Base-by-base conservation (phyloP, 2,329 filamentous ascomycete genomes). In the Cladophialophora chaetospira region DNA sequence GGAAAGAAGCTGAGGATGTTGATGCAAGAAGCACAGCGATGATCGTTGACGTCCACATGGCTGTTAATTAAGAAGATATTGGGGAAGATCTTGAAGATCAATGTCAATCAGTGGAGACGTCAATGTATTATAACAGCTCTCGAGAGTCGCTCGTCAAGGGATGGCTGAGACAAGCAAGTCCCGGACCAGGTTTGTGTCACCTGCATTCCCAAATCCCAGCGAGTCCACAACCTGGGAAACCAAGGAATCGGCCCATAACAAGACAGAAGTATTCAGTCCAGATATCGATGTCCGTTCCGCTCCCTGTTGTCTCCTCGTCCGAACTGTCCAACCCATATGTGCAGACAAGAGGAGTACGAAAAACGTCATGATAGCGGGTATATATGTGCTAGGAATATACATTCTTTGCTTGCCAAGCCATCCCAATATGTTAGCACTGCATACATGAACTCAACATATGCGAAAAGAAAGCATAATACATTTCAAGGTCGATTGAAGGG, bases 141-240 rank as follows among this genome's bases (percentile, higher is more conserved):
- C 17, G 5, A 4, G 36, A 4, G 17, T 11, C 23, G 8, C 13
- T 40, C 11, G 36, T 17, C 36, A 40, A 40, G 36, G 36, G 36
- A n/a, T n/a, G n/a, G n/a, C 23, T 51, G 35, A 51, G 48, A 51
- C 48, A 49, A 36, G 17, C 28, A n/a, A 38, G 46, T 38, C 36
- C 40, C 13, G 11, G 21, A 49, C 6, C 11, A 38, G 35, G 10
- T 40, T 35, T 35, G 46, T 49, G 46, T 49, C 46, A 49, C 46
- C 46, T 1, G 33, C 11, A 9, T 13, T 26, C 46, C 31, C 29
- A 49, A 29, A 49, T 49, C 38, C 46, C 29, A 49, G 15, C 19
- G 5, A 2, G 28, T 11, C 5, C 19, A n/a, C 6, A 15, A 10
- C 5, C 19, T 38, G 10, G 46, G 13, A 49, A 49, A 28, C 25